phyloP scores from a whole-genome alignment of 2,329 filamentous ascomycete genomes.

The Taxawa tesnikishii region DNA sequence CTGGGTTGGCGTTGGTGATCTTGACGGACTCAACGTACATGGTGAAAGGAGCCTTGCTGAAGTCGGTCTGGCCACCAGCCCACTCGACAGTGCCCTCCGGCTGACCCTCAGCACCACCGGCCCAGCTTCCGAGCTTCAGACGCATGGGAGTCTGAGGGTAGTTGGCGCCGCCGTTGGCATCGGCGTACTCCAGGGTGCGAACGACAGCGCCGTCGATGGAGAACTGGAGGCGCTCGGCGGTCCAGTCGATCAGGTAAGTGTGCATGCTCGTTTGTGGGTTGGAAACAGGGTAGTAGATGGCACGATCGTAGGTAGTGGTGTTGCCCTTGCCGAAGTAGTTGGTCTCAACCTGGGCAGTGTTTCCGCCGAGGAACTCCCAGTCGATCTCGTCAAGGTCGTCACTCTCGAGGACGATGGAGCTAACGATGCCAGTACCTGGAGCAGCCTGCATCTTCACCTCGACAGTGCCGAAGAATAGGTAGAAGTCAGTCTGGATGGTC shows the following conservation, averaged over 20 bases:
- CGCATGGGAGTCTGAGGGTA: conserved; percentile 71
- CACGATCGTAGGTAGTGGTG: conserved; percentile 58
- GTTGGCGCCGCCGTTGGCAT: conserved; percentile 55
- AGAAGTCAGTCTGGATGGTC: conserved; percentile 67
- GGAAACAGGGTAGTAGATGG: conserved; percentile 46
- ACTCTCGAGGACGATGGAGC: conserved; percentile 68
- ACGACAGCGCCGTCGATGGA: conserved; percentile 56
- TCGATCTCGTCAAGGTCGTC: conserved; percentile 80
- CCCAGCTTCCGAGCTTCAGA: conserved; percentile 41
- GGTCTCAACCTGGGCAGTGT: conserved; percentile 49
- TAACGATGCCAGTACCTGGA: conserved; percentile 61
- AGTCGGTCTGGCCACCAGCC: conserved; percentile 49
- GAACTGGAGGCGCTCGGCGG: conserved; percentile 53
- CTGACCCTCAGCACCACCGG: conserved; percentile 33
- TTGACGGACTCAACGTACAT: conserved; percentile 40
- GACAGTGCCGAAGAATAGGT: conserved; percentile 73
- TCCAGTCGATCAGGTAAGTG: conserved; percentile 64
- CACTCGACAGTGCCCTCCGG: conserved; percentile 50
- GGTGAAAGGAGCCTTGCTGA: conserved; percentile 33
- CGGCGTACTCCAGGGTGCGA: conserved; percentile 55
- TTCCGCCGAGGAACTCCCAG: conserved; percentile 66
- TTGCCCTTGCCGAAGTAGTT: conserved; percentile 71
- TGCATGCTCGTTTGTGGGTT: conserved; percentile 46
- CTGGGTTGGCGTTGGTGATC: conserved; percentile 41
- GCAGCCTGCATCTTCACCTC: conserved; percentile 69